Conservation (phyloP, 768 basidiomycete genomes). For the Ephemerocybe angulata region DNA sequence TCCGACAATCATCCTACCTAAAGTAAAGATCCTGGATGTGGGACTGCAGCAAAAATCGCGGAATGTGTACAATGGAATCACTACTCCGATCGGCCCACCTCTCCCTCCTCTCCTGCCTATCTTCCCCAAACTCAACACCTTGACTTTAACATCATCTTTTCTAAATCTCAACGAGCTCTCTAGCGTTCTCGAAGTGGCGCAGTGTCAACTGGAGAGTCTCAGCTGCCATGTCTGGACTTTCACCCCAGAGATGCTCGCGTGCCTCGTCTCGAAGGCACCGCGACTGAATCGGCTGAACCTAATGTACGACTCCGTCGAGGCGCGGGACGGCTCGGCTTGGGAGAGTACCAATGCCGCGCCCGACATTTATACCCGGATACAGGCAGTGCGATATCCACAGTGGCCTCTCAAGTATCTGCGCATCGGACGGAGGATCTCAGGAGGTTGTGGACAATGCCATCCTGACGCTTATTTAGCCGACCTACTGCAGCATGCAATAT, state of each 20-base stretch:
- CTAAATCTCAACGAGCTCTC: neutral
- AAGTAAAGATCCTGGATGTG: constrained; percentile 12
- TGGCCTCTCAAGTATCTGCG: constrained; percentile 3
- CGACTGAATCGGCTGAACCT: neutral
- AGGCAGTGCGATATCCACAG: constrained; percentile 1
- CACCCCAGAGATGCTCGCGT: neutral
- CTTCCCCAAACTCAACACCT: neutral
- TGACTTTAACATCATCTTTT: neutral
- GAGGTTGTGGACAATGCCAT: constrained; percentile 2
- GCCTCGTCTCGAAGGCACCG: constrained; percentile 1
- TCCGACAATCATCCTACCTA: constrained; percentile 6
- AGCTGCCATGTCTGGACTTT: neutral
- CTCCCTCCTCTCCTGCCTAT: neutral
- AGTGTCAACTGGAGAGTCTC: neutral
- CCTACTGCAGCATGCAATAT: neutral
- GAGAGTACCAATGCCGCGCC: neutral
- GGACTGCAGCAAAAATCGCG: constrained; percentile 2
- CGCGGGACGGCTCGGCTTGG: neutral
- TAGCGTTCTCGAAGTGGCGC: neutral
- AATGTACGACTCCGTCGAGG: neutral
- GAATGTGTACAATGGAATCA: neutral
- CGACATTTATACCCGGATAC: neutral
- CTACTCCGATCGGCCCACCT: neutral
- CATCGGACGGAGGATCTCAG: neutral
- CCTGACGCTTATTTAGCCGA: neutral